Conservation (phyloP, 2,329 filamentous ascomycete genomes). For the Paradendryphiella salina region DNA sequence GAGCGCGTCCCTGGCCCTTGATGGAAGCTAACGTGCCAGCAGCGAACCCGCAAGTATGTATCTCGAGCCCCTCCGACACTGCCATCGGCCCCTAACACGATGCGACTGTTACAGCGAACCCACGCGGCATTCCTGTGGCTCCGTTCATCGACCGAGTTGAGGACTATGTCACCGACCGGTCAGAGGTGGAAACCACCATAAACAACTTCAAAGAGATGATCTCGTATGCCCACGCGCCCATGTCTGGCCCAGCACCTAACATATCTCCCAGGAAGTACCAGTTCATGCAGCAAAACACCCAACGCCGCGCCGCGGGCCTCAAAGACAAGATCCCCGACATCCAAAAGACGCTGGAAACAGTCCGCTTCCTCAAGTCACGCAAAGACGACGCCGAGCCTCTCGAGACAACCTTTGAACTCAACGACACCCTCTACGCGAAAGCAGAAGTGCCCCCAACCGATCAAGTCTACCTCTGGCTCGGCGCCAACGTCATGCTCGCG, state of each 20-base stretch:
- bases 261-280: slow-evolving; percentile 81
- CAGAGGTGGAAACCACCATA: slow-evolving; percentile 78
- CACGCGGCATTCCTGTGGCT: slow-evolving; percentile 13
- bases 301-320: slow-evolving; percentile 77
- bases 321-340: slow-evolving; percentile 98
- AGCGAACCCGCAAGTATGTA: slow-evolving; percentile 12
- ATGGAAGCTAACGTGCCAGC: not conserved
- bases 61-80: not conserved
- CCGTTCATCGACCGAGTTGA: slow-evolving; percentile 56
- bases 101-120: slow-evolving; percentile 44
- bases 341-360: slow-evolving; percentile 90
- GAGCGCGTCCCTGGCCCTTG: not conserved
- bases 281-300: slow-evolving; percentile 96
- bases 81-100: slow-evolving; percentile 18
- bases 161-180: slow-evolving; percentile 78
- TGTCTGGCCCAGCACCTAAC: slow-evolving; percentile 14
- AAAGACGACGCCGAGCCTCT: slow-evolving; percentile 72
- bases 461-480: slow-evolving; percentile 97
- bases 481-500: slow-evolving; percentile 95
- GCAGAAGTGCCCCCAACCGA: slow-evolving; percentile 79
- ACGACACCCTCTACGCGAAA: slow-evolving; percentile 92
- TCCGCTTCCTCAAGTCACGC: slow-evolving; percentile 77
- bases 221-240: slow-evolving; percentile 60
- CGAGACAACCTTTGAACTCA: slow-evolving; percentile 92
- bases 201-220: slow-evolving; percentile 93